Evolutionary conservation across 768 basidiomycete species (phyloP).

Genomic region (Inosperma sp.): DNA sequence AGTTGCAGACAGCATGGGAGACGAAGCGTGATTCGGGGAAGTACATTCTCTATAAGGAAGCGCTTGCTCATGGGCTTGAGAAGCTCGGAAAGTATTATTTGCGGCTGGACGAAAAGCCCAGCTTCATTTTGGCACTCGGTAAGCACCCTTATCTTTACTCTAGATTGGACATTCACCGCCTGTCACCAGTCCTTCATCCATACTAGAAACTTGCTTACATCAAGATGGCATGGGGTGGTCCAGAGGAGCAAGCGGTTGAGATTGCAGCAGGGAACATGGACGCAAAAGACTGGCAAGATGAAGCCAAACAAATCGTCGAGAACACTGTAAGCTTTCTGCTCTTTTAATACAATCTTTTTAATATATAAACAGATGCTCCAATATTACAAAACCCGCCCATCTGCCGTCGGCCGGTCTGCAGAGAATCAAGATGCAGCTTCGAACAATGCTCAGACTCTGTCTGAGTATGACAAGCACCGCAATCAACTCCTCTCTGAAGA

Average conservation of each 20-base stretch:
- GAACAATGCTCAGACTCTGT: neutral
- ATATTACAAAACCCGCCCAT: too few relatives aligned
- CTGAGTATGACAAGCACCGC: slow-evolving; percentile 9
- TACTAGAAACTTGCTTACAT: too few relatives aligned
- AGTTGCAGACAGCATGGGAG: slow-evolving; percentile 27
- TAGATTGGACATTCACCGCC: too few relatives aligned
- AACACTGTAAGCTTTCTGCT: slow-evolving; percentile 5
- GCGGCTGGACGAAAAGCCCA: too few relatives aligned
- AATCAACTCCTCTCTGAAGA: slow-evolving; percentile 7
- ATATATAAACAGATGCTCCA: neutral
- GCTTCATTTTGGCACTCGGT: too few relatives aligned
- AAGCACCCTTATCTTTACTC: too few relatives aligned
- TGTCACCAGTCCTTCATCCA: too few relatives aligned
- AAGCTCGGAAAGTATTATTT: too few relatives aligned
- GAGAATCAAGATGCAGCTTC: neutral
- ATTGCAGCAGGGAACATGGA: too few relatives aligned
- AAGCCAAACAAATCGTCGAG: slow-evolving; percentile 15
- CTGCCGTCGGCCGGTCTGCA: neutral
- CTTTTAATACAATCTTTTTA: neutral
- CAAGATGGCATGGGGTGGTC: too few relatives aligned
- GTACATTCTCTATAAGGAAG: too few relatives aligned
- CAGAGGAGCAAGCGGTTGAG: slow-evolving; percentile 22
- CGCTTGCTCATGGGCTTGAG: too few relatives aligned
- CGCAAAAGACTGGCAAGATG: slow-evolving; percentile 21
- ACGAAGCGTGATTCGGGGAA: slow-evolving; percentile 18